Evolutionary conservation across 371 early-diverging fungal genomes (phyloP).

Genomic region (Mortierella polycephala): DNA sequence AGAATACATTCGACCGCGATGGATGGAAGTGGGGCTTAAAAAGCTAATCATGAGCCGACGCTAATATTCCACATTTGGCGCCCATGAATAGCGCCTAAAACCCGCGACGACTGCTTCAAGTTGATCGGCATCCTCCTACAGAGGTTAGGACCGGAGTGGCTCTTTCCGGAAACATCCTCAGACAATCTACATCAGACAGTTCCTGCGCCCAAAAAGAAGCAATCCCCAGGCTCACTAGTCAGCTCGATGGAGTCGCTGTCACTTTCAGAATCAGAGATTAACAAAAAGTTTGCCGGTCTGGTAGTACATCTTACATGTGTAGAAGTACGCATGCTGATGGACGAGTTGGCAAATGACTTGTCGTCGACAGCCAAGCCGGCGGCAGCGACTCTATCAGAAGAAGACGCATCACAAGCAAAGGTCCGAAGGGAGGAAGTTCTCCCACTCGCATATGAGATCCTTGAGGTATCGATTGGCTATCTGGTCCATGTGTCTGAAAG

Average conservation of each 20-base stretch:
- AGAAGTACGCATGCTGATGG: slow-evolving; percentile 46
- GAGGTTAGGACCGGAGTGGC: slow-evolving; percentile 39
- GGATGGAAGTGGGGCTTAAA: too few relatives aligned
- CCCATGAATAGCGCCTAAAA: slow-evolving; percentile 21
- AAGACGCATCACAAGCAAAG: slow-evolving; percentile 7
- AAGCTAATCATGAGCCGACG: background rate
- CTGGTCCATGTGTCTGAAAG: slow-evolving; percentile 30
- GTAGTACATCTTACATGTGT: slow-evolving; percentile 44
- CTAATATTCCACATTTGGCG: background rate
- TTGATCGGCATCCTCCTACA: slow-evolving; percentile 38
- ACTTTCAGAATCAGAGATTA: slow-evolving; percentile 31
- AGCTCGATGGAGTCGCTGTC: slow-evolving; percentile 39
- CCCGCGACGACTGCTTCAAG: slow-evolving; percentile 40
- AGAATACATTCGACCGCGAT: background rate
- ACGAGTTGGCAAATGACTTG: slow-evolving; percentile 30
- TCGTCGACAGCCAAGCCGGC: background rate
- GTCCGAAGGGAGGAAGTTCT: slow-evolving; percentile 40
- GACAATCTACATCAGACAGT: background rate
- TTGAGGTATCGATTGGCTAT: slow-evolving; percentile 46
- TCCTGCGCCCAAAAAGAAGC: slow-evolving; percentile 7
- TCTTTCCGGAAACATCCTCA: slow-evolving; percentile 32
- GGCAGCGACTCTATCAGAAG: background rate
- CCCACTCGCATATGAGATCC: slow-evolving; percentile 36
- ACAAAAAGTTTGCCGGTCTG: slow-evolving; percentile 42
- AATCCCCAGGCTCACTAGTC: slow-evolving; percentile 31